These are phyloP conservation scores for Kodamaea nitidulidarum DNA, from an alignment of 805 yeast genomes.

Conservation along the genomic window DNA sequence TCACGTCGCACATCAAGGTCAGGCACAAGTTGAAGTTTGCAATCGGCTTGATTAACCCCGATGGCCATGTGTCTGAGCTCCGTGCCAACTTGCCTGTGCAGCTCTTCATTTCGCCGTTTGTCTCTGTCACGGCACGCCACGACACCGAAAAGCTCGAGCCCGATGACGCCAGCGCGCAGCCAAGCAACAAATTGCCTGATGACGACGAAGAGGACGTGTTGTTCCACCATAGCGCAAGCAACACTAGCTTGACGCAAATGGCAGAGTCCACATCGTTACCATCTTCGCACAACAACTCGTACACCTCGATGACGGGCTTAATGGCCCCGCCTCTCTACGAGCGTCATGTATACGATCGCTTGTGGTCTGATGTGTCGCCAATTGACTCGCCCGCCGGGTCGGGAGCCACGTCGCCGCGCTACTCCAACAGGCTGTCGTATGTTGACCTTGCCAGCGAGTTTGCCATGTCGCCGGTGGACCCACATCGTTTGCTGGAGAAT, in stretches of 20 bases:
- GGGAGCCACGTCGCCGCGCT: constrained; percentile 38
- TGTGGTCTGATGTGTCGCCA: constrained; percentile 66
- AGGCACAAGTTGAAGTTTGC: constrained; percentile 84
- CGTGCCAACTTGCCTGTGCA: constrained; percentile 85
- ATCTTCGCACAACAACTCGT: constrained; percentile 4
- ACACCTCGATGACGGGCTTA: constrained; percentile 30
- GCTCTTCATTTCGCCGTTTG: constrained; percentile 75
- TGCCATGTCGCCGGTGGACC: constrained; percentile 38
- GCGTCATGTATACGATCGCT: constrained; percentile 72
- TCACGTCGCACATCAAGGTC: constrained; percentile 67
- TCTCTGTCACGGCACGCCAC: constrained; percentile 56
- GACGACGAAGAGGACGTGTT: constrained; percentile 5
- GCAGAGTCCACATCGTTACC: constrained; percentile 7
- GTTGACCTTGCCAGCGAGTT: constrained; percentile 20
- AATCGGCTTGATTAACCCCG: constrained; percentile 76
- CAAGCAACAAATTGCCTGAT: no score
- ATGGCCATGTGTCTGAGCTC: constrained; percentile 88
- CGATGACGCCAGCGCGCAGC: background rate
- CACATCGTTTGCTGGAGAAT: constrained; percentile 46
- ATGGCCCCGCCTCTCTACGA: constrained; percentile 87
- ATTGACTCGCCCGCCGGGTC: constrained; percentile 43
- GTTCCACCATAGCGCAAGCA: constrained; percentile 5
- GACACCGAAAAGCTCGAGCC: constrained; percentile 20
- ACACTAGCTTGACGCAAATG: constrained; percentile 22
- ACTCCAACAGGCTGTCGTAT: constrained; percentile 4